These are phyloP conservation scores for Eimeria sp. DNA, from an alignment of 169 alveolate genomes.

Conservation along the genomic window DNA sequence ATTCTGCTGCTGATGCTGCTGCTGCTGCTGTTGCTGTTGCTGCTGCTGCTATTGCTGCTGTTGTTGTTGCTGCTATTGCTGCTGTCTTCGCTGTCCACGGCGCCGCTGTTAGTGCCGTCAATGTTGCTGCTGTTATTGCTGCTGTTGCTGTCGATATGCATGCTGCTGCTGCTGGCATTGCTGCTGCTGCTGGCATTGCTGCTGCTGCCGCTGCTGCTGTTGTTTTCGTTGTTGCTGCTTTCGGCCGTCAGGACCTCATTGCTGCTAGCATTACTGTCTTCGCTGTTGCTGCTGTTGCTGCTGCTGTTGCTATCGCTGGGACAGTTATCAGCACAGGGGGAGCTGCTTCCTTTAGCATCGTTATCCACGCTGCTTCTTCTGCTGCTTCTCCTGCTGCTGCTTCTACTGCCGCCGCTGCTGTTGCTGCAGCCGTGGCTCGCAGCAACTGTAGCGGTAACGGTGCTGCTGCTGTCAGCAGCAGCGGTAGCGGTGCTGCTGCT, in stretches of 20 bases:
- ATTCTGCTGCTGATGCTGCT: background rate
- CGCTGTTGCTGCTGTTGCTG: no score
- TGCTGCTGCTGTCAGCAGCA: no score
- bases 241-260: background rate
- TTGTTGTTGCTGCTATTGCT: background rate
- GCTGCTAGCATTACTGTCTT: no score
- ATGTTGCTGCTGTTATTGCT: no score
- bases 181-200: background rate
- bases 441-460: no score
- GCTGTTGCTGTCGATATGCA: background rate
- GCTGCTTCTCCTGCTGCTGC: no score
- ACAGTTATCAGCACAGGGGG: no score
- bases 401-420: no score
- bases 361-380: no score
- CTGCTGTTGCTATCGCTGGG: background rate
- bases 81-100: background rate
- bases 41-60: background rate
- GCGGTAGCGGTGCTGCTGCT: no score
- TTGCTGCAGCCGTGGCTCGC: no score
- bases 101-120: background rate
- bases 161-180: background rate
- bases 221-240: slow-evolving; percentile 1
- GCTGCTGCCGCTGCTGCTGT: background rate
- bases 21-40: background rate
- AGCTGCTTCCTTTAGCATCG: no score